phyloP scores from a whole-genome alignment of 2,329 filamentous ascomycete genomes.

The Hypomyces rosellus region DNA sequence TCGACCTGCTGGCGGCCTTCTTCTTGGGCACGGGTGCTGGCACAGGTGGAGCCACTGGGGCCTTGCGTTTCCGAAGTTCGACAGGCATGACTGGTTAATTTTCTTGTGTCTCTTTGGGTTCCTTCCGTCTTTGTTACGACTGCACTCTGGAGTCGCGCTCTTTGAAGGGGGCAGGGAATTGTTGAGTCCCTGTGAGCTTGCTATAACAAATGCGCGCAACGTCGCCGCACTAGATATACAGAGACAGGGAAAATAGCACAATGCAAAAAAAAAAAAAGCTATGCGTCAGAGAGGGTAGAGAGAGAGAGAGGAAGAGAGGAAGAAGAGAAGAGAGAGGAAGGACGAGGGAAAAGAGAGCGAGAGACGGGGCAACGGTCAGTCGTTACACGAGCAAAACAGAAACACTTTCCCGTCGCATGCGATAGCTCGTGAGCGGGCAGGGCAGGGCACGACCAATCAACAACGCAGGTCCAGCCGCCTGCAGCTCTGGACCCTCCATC shows the following conservation, averaged over 20 bases:
- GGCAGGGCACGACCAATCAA: conserved; percentile 22
- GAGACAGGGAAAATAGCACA: not conserved
- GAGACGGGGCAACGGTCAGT: conserved; percentile 10
- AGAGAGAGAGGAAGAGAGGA: conserved; percentile 6
- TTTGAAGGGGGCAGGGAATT: not conserved
- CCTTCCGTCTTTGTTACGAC: not conserved
- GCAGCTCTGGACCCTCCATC: conserved; percentile 19
- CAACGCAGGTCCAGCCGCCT: conserved; percentile 11
- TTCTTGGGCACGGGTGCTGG: conserved; percentile 40
- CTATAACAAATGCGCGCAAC: not conserved
- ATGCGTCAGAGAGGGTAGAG: conserved; percentile 1
- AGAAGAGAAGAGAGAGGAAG: conserved; percentile 8
- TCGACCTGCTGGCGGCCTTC: conserved; percentile 32
- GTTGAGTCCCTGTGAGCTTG: not conserved
- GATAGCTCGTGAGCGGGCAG: conserved; percentile 5
- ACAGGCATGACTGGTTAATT: conserved; percentile 53
- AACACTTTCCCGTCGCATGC: conserved; percentile 12
- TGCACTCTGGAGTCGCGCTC: too few relatives aligned
- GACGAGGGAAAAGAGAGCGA: conserved; percentile 10
- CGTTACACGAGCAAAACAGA: conserved; percentile 9
- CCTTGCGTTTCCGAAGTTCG: conserved; percentile 57
- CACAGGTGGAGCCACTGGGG: conserved; percentile 40
- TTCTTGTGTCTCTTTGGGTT: not conserved
- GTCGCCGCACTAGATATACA: not conserved
- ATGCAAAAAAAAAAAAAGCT: not conserved